These are phyloP conservation scores for Thinopyrum elongatum DNA, from an alignment of 176 grass and related monocot genomes.

Conservation along the genomic window DNA sequence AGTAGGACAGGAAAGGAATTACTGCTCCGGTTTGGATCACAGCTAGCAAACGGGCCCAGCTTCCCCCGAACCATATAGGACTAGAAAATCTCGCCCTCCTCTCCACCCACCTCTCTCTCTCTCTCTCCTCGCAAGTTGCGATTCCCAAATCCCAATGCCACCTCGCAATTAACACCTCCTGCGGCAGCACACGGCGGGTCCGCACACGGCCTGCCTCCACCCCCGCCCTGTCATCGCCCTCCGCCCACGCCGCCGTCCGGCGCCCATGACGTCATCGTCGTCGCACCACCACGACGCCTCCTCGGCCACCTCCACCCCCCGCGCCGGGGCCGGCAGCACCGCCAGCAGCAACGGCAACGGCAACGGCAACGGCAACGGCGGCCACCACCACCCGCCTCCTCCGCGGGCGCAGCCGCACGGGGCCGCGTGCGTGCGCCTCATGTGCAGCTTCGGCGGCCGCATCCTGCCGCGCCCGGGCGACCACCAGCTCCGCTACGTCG, in stretches of 20 bases:
- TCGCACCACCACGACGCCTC: constrained; percentile 27
- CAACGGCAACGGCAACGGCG: background rate
- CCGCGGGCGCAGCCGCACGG: constrained; percentile 5
- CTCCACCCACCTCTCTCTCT: background rate
- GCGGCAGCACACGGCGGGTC: background rate
- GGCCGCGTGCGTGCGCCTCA: constrained; percentile 56
- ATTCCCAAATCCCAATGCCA: constrained; percentile 45
- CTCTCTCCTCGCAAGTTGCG: constrained; percentile 11
- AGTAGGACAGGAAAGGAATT: background rate
- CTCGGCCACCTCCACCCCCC: constrained; percentile 42
- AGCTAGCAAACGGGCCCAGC: constrained; percentile 19
- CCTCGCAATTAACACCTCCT: constrained; percentile 21
- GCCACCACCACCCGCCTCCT: constrained; percentile 13
- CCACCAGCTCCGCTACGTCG: constrained; percentile 77
- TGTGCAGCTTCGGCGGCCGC: constrained; percentile 91
- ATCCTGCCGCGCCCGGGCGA: constrained; percentile 80
- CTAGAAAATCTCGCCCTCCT: background rate
- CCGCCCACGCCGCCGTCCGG: background rate
- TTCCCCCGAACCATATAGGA: background rate
- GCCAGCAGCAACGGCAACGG: constrained; percentile 2
- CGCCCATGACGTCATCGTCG: constrained; percentile 23
- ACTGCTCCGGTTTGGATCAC: constrained; percentile 4
- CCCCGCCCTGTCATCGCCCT: background rate
- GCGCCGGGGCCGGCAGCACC: background rate
- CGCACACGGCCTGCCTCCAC: background rate